Percentiles rank a stretch among this genome's conserved stretches.
Conservation (phyloP, 352 stramenopile genomes). For the Lagenidium giganteum region DNA sequence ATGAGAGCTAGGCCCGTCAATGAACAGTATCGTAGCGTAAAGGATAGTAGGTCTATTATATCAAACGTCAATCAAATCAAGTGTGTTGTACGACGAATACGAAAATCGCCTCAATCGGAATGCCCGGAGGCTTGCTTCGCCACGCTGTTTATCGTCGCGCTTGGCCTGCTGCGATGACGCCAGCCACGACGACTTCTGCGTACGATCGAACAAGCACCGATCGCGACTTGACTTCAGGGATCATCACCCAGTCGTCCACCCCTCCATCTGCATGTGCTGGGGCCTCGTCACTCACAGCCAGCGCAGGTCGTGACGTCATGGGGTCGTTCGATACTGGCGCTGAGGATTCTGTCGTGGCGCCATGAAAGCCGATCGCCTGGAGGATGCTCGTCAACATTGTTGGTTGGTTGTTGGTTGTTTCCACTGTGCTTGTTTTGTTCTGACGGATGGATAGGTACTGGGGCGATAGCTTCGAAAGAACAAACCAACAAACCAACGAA, state of each 20-base stretch:
- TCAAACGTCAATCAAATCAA: constrained; percentile 7
- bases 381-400: constrained; percentile 15
- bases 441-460: too few relatives aligned
- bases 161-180: background rate
- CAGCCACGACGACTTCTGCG: constrained; percentile 23
- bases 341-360: background rate
- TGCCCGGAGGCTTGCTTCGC: too few relatives aligned
- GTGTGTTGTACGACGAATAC: background rate
- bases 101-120: background rate
- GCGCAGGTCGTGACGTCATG: background rate
- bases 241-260: too few relatives aligned
- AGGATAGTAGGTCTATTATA: constrained; percentile 2
- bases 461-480: too few relatives aligned
- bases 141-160: background rate
- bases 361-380: constrained; percentile 11
- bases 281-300: background rate
- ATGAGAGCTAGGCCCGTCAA: constrained; percentile 23
- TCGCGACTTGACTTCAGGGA: background rate
- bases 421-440: constrained; percentile 1
- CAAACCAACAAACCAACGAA: too few relatives aligned
- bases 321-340: too few relatives aligned
- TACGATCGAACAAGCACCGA: constrained; percentile 19
- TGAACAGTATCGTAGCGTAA: constrained; percentile 7
- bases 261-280: background rate
- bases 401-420: constrained; percentile 2